Percentiles rank a stretch among this genome's conserved stretches.
Evolutionary conservation across 768 basidiomycete genomes (phyloP).

Genomic region (Serpula lacrymans): DNA sequence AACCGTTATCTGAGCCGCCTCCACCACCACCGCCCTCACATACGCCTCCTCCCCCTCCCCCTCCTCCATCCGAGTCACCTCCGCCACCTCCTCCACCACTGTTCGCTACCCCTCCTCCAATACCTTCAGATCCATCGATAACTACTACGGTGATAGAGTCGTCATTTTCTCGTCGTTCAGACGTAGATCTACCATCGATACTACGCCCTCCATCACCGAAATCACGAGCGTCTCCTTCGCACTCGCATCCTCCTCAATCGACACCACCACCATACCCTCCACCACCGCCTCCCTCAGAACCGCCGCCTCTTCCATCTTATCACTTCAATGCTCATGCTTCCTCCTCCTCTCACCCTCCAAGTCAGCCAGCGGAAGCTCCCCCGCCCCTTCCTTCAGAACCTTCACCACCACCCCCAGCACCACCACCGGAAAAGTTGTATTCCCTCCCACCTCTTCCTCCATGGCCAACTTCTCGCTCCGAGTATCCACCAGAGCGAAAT

Average conservation of each 20-base stretch:
- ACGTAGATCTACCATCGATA: constrained; percentile 17
- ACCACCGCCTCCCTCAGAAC: constrained; percentile 28
- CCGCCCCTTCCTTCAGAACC: constrained; percentile 23
- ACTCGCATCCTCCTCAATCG: constrained; percentile 23
- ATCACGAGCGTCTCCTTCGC: constrained; percentile 17
- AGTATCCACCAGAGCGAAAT: constrained; percentile 44
- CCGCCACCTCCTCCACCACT: constrained; percentile 27
- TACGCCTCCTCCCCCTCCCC: constrained; percentile 23
- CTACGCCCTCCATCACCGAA: constrained; percentile 20
- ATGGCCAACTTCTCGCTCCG: constrained; percentile 55
- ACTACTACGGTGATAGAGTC: constrained; percentile 15
- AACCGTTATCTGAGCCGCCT: constrained; percentile 35
- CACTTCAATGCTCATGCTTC: too few species aligned
- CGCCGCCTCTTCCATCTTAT: constrained; percentile 16
- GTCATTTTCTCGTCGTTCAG: constrained; percentile 13
- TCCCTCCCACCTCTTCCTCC: constrained; percentile 42
- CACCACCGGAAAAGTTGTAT: constrained; percentile 31
- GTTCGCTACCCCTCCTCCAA: constrained; percentile 24
- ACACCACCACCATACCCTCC: constrained; percentile 17
- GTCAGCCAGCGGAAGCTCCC: too few species aligned
- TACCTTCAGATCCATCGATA: constrained; percentile 16
- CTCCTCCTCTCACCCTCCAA: constrained; percentile 10
- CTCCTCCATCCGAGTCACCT: constrained; percentile 18
- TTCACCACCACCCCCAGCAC: constrained; percentile 20
- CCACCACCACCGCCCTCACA: constrained; percentile 33